Conservation (phyloP, 139 green algal species). For the Chlorella sp. region DNA sequence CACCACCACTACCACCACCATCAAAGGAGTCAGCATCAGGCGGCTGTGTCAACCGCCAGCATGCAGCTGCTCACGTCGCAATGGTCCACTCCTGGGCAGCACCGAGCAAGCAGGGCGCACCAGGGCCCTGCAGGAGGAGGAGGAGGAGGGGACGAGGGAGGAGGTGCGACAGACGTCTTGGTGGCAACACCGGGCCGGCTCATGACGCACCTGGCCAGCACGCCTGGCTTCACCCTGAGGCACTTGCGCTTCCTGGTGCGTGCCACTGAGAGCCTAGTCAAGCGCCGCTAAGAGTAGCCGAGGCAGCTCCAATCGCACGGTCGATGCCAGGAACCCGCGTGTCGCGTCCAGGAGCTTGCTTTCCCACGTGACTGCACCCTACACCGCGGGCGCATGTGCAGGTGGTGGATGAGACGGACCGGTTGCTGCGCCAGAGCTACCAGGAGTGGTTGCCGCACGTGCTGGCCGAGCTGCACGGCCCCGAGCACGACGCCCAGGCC, state of each 20-base stretch:
- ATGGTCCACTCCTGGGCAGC: neutral
- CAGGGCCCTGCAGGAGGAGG: neutral
- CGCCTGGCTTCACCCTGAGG: neutral
- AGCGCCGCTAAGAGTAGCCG: neutral
- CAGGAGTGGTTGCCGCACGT: constrained; percentile 85
- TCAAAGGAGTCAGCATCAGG: too few species aligned
- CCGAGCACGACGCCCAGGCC: neutral
- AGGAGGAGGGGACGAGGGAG: too few species aligned
- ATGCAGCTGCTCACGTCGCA: neutral
- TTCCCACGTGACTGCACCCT: neutral
- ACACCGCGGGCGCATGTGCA: neutral
- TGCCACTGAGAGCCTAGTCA: neutral
- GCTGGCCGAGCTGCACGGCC: constrained; percentile 22
- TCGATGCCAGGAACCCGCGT: neutral
- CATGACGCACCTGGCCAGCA: neutral
- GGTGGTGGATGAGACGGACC: constrained; percentile 88
- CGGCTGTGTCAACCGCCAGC: neutral
- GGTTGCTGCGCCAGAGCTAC: constrained; percentile 89
- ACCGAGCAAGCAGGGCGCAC: neutral
- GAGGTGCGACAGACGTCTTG: neutral
- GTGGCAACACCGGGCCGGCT: neutral
- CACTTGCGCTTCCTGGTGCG: neutral
- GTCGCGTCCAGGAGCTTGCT: neutral
- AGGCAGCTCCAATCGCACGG: neutral
- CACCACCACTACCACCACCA: too few species aligned